Conservation (phyloP, 2,329 filamentous ascomycete genomes). For the Niveomyces coronatus region DNA sequence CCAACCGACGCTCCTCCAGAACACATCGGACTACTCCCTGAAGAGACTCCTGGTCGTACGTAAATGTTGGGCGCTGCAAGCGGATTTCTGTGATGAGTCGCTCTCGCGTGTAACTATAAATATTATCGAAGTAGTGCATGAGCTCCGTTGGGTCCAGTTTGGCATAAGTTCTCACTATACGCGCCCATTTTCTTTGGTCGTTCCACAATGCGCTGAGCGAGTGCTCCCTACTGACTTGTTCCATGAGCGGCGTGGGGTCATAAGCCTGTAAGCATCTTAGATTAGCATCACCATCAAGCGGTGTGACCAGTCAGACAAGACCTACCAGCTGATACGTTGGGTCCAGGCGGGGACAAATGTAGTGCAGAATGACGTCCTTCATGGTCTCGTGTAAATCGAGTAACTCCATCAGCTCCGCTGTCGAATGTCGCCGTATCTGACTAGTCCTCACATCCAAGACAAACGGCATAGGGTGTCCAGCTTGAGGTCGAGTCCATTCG, state of each 20-base stretch:
- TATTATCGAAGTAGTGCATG: slow-evolving; percentile 37
- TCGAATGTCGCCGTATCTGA: slow-evolving; percentile 34
- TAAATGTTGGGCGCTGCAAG: slow-evolving; percentile 30
- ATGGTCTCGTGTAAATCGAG: slow-evolving; percentile 35
- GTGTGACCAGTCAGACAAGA: neutral
- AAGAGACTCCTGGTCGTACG: slow-evolving; percentile 35
- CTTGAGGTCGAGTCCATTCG: slow-evolving; percentile 26
- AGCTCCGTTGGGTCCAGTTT: slow-evolving; percentile 41
- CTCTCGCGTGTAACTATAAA: slow-evolving; percentile 34
- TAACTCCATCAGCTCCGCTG: slow-evolving; percentile 33
- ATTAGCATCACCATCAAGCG: neutral
- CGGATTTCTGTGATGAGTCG: slow-evolving; percentile 34
- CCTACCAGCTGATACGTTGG: slow-evolving; percentile 26
- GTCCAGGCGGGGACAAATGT: slow-evolving; percentile 36
- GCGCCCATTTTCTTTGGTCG: slow-evolving; percentile 26
- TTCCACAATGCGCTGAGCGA: slow-evolving; percentile 25
- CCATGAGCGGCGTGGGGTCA: slow-evolving; percentile 14
- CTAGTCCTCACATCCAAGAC: slow-evolving; percentile 31
- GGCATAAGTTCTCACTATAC: slow-evolving; percentile 34
- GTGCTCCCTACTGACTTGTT: slow-evolving; percentile 17
- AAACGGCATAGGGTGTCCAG: slow-evolving; percentile 27
- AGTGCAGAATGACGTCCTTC: slow-evolving; percentile 32
- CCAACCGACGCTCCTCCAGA: slow-evolving; percentile 27
- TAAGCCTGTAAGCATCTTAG: slow-evolving; percentile 8
- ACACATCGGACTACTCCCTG: slow-evolving; percentile 28